A percentile compares a stretch with the other conserved stretches of the same genome.
These are phyloP conservation scores for Solanum chiquidenum DNA, from an alignment of 257 asterid genomes.

Conservation along the genomic window DNA sequence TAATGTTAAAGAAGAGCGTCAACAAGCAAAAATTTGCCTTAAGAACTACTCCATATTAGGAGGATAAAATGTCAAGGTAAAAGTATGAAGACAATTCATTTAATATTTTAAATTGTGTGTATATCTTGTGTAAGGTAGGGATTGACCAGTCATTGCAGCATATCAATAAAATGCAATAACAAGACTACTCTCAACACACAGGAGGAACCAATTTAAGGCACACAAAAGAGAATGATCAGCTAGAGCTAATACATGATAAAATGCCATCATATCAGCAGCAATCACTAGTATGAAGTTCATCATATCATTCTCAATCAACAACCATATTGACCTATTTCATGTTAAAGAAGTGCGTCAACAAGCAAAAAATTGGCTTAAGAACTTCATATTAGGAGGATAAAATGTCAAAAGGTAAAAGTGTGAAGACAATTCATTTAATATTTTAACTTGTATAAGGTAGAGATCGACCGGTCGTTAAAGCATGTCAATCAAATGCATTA, in stretches of 20 bases:
- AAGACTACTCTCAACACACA: not conserved
- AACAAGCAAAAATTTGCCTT: not conserved
- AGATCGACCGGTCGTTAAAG: not conserved
- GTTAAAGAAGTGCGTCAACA: not conserved
- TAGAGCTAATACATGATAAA: constrained; percentile 65
- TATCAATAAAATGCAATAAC: not conserved
- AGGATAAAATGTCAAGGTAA: not conserved
- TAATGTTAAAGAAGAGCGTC: not conserved
- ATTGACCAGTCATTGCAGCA: not conserved
- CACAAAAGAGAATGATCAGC: constrained; percentile 32
- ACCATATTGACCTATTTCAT: not conserved
- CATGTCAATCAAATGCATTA: not conserved
- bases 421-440: not conserved
- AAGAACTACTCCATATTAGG: not conserved
- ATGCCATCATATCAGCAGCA: constrained; percentile 45
- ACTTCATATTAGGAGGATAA: not conserved
- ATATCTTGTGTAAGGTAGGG: not conserved
- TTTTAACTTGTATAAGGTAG: not conserved
- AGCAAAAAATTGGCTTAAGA: not conserved
- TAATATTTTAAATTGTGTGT: not conserved
- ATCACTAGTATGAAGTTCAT: constrained; percentile 19
- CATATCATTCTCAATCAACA: constrained; percentile 12
- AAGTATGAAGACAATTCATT: not conserved
- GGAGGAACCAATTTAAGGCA: not conserved
- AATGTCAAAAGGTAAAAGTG: not conserved